A percentile compares a stretch with the other conserved stretches of the same genome.
phyloP scores from a whole-genome alignment of 2,329 filamentous ascomycete genomes.

The Aureobasidium mangrovei region DNA sequence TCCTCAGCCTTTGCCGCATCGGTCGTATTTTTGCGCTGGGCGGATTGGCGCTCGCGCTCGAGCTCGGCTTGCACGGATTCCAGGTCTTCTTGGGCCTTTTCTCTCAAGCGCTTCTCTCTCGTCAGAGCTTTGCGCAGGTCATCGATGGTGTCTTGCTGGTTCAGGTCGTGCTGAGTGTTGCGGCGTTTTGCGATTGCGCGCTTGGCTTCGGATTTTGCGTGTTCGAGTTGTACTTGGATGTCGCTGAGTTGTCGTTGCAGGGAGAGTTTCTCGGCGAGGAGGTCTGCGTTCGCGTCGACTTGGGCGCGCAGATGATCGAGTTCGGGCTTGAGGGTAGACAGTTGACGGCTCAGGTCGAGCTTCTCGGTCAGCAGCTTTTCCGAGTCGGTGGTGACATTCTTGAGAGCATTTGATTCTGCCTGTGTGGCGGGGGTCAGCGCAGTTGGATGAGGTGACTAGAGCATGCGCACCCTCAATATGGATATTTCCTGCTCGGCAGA shows the following conservation, averaged over 20 bases:
- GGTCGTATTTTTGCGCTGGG: constrained; percentile 24
- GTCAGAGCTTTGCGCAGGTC: constrained; percentile 39
- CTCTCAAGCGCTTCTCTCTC: constrained; percentile 37
- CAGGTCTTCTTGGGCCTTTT: constrained; percentile 32
- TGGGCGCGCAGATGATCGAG: constrained; percentile 54
- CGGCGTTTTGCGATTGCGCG: constrained; percentile 45
- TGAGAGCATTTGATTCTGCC: constrained; percentile 64
- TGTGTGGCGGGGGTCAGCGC: constrained; percentile 27
- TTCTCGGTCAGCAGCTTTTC: constrained; percentile 61
- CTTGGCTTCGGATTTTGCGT: constrained; percentile 63
- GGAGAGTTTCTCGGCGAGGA: constrained; percentile 69
- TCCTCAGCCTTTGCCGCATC: constrained; percentile 35
- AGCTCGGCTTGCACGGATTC: constrained; percentile 27
- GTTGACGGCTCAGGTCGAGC: constrained; percentile 50
- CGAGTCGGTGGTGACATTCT: constrained; percentile 58
- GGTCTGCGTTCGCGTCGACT: constrained; percentile 52
- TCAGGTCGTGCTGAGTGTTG: constrained; percentile 41
- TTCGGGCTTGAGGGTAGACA: constrained; percentile 51
- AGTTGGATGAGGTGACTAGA: not conserved
- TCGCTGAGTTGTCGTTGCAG: constrained; percentile 70
- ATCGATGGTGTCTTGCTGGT: constrained; percentile 33
- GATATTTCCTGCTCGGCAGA: constrained; percentile 46
- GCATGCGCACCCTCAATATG: constrained; percentile 41
- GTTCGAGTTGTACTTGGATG: constrained; percentile 72
- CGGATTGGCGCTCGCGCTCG: constrained; percentile 26